Evolutionary conservation across 2,329 filamentous ascomycete species (phyloP).

Genomic region (Tolypocladium tropicale): DNA sequence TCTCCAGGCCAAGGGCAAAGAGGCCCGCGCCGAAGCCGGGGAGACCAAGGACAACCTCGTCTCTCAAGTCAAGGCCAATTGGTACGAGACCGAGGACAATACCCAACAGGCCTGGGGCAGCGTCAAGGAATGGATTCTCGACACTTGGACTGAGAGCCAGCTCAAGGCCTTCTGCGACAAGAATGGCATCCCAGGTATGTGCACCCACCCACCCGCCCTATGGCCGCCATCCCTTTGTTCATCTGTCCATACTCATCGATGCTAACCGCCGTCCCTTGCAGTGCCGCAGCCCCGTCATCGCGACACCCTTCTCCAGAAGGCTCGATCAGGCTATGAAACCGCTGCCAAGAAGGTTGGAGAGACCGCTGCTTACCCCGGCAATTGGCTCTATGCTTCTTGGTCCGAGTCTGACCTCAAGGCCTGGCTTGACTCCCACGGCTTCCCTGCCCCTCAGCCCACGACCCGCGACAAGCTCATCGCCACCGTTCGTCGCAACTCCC

Average conservation of each 20-base stretch:
- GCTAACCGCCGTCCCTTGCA: constrained; percentile 7
- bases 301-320: constrained; percentile 68
- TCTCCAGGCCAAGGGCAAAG: constrained; percentile 59
- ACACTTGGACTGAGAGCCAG: constrained; percentile 90
- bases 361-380: constrained; percentile 75
- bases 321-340: constrained; percentile 71
- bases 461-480: constrained; percentile 83
- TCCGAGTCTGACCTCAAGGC: constrained; percentile 87
- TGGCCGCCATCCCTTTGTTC: not conserved
- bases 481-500: constrained; percentile 80
- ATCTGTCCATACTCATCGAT: not conserved
- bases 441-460: constrained; percentile 74
- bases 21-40: constrained; percentile 56
- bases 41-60: constrained; percentile 60
- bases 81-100: constrained; percentile 72
- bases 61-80: constrained; percentile 59
- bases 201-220: not conserved
- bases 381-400: constrained; percentile 92
- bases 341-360: constrained; percentile 66
- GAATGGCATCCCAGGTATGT: constrained; percentile 62
- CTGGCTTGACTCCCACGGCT: constrained; percentile 83
- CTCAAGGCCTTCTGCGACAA: constrained; percentile 89
- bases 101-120: constrained; percentile 60
- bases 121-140: constrained; percentile 86
- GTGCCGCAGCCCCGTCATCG: constrained; percentile 80